Evolutionary conservation across 768 basidiomycete genomes (phyloP).

Genomic region (Udeniomyces megalosporus): DNA sequence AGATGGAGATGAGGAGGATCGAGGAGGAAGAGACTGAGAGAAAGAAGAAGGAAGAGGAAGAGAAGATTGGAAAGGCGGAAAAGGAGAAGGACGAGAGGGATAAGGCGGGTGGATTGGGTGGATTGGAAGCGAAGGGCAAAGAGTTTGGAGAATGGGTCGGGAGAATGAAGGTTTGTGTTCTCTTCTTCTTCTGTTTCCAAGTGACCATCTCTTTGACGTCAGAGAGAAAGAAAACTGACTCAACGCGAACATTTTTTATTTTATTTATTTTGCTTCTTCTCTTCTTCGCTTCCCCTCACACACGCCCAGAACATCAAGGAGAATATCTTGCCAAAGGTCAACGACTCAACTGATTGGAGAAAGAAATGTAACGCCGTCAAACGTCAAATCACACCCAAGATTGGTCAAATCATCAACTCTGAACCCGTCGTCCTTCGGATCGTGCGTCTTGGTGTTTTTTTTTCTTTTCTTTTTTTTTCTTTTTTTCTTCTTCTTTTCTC

Average conservation of each 20-base stretch:
- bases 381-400: conserved; percentile 66
- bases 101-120: conserved; percentile 9
- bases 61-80: not conserved
- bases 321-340: conserved; percentile 43
- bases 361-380: conserved; percentile 50
- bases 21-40: conserved; percentile 1
- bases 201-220: conserved; percentile 52
- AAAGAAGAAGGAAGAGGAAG: conserved; percentile 10
- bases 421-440: conserved; percentile 44
- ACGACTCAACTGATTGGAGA: conserved; percentile 41
- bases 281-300: not conserved
- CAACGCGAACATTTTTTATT: conserved; percentile 18
- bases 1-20: not conserved
- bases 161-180: conserved; percentile 21
- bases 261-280: conserved; percentile 12
- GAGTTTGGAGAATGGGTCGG: conserved; percentile 25
- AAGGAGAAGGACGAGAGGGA: conserved; percentile 2
- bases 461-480: conserved; percentile 13
- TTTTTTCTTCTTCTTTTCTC: conserved; percentile 6
- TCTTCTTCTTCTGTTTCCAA: no score
- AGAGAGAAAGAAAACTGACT: conserved; percentile 30
- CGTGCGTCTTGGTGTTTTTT: not conserved
- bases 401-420: conserved; percentile 73
- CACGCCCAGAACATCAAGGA: conserved; percentile 6
- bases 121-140: conserved; percentile 13